Percentiles rank a stretch among this genome's conserved stretches.
Conservation (phyloP, 75 land plant species). For the Sequoia sempervirens region DNA sequence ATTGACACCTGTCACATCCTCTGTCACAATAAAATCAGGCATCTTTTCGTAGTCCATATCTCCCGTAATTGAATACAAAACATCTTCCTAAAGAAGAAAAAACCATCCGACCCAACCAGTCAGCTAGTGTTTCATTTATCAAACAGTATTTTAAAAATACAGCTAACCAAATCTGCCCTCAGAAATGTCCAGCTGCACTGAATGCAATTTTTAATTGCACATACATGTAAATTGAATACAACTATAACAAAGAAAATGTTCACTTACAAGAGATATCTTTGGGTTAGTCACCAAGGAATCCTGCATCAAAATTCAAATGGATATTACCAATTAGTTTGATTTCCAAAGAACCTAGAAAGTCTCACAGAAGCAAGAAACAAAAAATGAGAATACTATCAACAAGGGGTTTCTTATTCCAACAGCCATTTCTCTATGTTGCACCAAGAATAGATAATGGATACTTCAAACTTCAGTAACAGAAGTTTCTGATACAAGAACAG, state of each 20-base stretch:
- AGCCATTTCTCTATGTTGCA: neutral
- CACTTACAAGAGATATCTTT: slow-evolving; percentile 24
- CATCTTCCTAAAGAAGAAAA: slow-evolving; percentile 27
- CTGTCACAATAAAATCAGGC: slow-evolving; percentile 65
- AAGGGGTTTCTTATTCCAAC: neutral
- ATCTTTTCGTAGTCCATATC: slow-evolving; percentile 24
- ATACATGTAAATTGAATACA: neutral
- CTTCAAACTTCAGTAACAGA: neutral
- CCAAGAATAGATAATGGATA: neutral
- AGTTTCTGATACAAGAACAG: neutral
- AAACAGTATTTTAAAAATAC: neutral
- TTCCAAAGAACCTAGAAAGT: neutral
- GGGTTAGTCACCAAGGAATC: slow-evolving; percentile 67
- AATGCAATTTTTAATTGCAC: neutral
- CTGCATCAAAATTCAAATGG: slow-evolving; percentile 22
- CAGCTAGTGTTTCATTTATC: neutral
- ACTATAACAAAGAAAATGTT: neutral
- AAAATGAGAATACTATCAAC: neutral
- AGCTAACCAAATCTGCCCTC: neutral
- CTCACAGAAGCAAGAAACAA: neutral
- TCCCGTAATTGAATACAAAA: slow-evolving; percentile 41
- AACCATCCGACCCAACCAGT: neutral
- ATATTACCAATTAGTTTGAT: neutral
- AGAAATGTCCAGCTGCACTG: neutral
- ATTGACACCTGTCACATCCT: slow-evolving; percentile 73